These are phyloP conservation scores for Hortaea sp. DNA, from an alignment of 2,329 filamentous ascomycete species.

Conservation along the genomic window DNA sequence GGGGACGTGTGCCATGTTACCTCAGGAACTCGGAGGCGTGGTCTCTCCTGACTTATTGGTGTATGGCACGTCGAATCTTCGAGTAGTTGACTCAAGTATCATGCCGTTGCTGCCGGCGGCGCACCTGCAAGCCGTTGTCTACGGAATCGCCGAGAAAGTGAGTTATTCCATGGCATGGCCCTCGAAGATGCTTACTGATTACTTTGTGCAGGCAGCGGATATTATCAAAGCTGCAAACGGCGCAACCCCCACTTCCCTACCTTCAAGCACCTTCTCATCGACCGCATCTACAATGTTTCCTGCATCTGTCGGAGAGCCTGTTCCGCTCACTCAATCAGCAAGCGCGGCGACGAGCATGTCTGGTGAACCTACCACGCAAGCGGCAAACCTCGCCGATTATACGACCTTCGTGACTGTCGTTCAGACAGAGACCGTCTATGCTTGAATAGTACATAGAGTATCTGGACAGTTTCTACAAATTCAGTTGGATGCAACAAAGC, in stretches of 20 bases:
- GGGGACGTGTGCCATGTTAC: conserved; percentile 44
- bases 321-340: not conserved
- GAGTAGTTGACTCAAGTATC: conserved; percentile 37
- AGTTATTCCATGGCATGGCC: not conserved
- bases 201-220: conserved; percentile 28
- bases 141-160: conserved; percentile 32
- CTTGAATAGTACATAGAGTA: no score
- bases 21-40: conserved; percentile 39
- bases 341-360: not conserved
- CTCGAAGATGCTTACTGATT: not conserved
- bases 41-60: conserved; percentile 36
- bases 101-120: conserved; percentile 35
- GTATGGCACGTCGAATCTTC: conserved; percentile 35
- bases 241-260: not conserved
- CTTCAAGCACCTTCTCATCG: not conserved
- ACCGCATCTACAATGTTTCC: not conserved
- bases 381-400: not conserved
- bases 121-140: conserved; percentile 24
- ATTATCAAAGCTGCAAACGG: conserved; percentile 30
- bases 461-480: no score
- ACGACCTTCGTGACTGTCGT: conserved; percentile 7
- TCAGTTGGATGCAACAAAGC: no score
- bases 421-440: conserved; percentile 6
- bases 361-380: not conserved
- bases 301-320: no score